Base-by-base conservation (phyloP, 23 red algal genomes). In the Gracilaria domingensis region DNA sequence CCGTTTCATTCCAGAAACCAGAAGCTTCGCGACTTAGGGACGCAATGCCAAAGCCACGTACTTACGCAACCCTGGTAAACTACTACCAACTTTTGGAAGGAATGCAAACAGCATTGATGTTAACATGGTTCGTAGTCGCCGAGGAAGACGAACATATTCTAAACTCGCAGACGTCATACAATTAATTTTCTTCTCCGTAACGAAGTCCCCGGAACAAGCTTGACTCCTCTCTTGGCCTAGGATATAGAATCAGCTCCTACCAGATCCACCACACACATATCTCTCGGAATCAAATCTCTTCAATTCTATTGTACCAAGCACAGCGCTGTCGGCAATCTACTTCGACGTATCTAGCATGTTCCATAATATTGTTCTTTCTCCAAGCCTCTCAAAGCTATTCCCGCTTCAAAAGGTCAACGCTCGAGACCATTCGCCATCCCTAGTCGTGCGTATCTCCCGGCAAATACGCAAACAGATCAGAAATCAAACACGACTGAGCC, bases 331-430 rank as follows among this genome's bases (percentile, higher is more conserved):
- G 4, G 30, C 65, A 36, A 25, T 70, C 35, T 70, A 70, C 65
- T 70, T 70, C 18, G 65, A 70, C 25, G 28, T 70, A 17, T 9
- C 23, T 24, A 70, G 35, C 16, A 70, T 70, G 65, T 70, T 70
- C 16, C 65, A 70, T 17, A 70, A 70, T 26, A 70, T 70, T 35
- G 25, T 36, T 12, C 65, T 33, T 24, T 26, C 65, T 2, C 8
- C 35, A 36, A 24, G 13, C 18, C 65, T 70, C 1, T 70, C 65
- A 14, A 70, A 70, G 25, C 14, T 70, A 2, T 70, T 70, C 18
- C 65, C 23, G 35, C 65, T 70, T 14, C 23, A 16, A 36, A 28
- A 2, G 4, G 28, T 70, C 4, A 7, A 38, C 23, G 25, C 65
- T 34, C 13, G 2, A 12, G 25, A 25, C 14, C 2, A 4, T 11